A percentile compares a stretch with the other conserved stretches of the same genome.
Conservation (phyloP, 495 filamentous ascomycete species). For the Trichoderma orchidacearum region DNA sequence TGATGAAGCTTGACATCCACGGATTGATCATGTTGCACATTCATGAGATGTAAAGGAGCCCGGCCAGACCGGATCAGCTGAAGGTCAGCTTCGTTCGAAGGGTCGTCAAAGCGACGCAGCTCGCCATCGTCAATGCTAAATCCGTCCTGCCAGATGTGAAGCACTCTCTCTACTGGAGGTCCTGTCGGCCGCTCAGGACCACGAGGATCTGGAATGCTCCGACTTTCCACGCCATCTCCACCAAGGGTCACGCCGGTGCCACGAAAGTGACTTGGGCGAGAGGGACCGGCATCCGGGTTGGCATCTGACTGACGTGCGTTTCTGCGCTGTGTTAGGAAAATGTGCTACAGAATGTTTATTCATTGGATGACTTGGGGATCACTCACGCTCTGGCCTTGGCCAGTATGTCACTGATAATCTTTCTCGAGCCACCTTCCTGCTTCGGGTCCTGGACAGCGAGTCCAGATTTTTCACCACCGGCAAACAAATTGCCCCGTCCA, state of each 20-base stretch:
- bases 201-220: conserved; percentile 52
- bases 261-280: conserved; percentile 48
- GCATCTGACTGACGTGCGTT: conserved; percentile 42
- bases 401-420: conserved; percentile 64
- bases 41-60: conserved; percentile 79
- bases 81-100: conserved; percentile 66
- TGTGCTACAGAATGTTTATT: conserved; percentile 1
- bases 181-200: conserved; percentile 19
- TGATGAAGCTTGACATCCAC: conserved; percentile 84
- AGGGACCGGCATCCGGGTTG: conserved; percentile 26
- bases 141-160: conserved; percentile 89
- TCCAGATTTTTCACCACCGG: conserved; percentile 93
- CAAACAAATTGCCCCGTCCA: conserved; percentile 68
- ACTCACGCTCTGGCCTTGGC: conserved; percentile 67
- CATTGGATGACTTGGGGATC: not conserved
- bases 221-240: conserved; percentile 73
- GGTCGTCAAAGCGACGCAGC: conserved; percentile 81
- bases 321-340: conserved; percentile 18
- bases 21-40: conserved; percentile 70
- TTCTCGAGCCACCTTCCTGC: conserved; percentile 42
- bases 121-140: conserved; percentile 92
- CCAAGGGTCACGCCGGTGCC: conserved; percentile 79
- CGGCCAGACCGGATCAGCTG: conserved; percentile 75
- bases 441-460: conserved; percentile 83
- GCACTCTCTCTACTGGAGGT: conserved; percentile 42